Evolutionary conservation across 768 basidiomycete genomes (phyloP).

Genomic region (Trametes coccinea): DNA sequence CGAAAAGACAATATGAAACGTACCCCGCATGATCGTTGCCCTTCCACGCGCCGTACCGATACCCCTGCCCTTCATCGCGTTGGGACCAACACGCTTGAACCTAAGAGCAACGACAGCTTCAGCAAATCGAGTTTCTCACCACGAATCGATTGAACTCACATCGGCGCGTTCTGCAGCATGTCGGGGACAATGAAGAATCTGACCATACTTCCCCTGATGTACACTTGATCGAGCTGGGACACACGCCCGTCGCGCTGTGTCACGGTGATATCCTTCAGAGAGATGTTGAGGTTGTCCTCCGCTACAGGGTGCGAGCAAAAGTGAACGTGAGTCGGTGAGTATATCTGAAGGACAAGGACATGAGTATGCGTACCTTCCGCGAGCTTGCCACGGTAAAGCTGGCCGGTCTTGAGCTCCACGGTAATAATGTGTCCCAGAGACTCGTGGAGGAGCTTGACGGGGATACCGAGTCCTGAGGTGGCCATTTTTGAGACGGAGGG

Average conservation of each 20-base stretch:
- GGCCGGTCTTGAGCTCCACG: conserved; percentile 97
- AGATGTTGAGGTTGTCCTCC: conserved; percentile 98
- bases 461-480: conserved; percentile 78
- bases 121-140: conserved; percentile 1
- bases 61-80: conserved; percentile 98
- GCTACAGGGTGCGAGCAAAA: conserved; percentile 52
- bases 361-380: conserved; percentile 74
- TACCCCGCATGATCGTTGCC: conserved; percentile 97
- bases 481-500: conserved; percentile 34
- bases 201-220: conserved; percentile 97
- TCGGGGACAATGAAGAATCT: conserved; percentile 99
- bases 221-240: conserved; percentile 97
- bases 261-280: conserved; percentile 94
- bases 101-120: conserved; percentile 42
- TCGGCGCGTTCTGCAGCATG: conserved; percentile 98
- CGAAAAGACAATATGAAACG: conserved; percentile 34
- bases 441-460: conserved; percentile 96
- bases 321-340: background rate
- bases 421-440: conserved; percentile 95
- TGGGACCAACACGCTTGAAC: conserved; percentile 99
- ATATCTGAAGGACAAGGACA: background rate
- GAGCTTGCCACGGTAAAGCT: conserved; percentile 95
- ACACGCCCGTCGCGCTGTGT: conserved; percentile 98
- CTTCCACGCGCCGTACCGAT: conserved; percentile 99
- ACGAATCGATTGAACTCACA: conserved; percentile 55